A percentile compares a stretch with the other conserved stretches of the same genome.
Evolutionary conservation across 108 stramenopile species (phyloP).

Genomic region (Poteriospumella lacustris): DNA sequence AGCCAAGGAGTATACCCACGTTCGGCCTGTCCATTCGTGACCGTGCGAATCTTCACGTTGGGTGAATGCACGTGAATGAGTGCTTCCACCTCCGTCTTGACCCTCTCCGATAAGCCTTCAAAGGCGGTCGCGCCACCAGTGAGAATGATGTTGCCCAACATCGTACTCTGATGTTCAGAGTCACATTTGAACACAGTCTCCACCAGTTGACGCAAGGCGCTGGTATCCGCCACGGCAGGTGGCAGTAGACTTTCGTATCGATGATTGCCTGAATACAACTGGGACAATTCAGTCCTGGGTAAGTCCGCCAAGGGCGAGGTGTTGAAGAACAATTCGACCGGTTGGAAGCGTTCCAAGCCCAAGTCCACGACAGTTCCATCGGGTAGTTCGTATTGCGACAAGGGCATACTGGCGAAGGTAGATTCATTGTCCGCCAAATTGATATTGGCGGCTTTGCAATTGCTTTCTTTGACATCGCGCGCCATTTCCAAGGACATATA

Average conservation of each 20-base stretch:
- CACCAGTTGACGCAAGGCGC: no score
- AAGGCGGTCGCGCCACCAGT: background rate
- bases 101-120: constrained; percentile 1
- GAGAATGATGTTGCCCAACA: background rate
- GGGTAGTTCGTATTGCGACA: background rate
- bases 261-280: no score
- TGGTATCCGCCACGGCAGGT: no score
- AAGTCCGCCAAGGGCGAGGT: background rate
- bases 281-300: no score
- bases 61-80: background rate
- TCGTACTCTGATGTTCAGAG: background rate
- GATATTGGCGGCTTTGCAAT: background rate
- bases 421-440: background rate
- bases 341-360: constrained; percentile 3
- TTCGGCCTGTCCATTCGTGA: background rate
- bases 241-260: no score
- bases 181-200: no score
- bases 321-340: background rate
- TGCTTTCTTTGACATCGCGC: constrained; percentile 26
- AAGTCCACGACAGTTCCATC: constrained; percentile 29
- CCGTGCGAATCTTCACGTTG: background rate
- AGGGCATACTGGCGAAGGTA: background rate
- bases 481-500: constrained; percentile 23
- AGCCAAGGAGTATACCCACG: background rate
- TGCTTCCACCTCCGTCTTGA: background rate